These are phyloP conservation scores for Rhodotorula sp. DNA, from an alignment of 1,284 basidiomycete species.

Conservation along the genomic window DNA sequence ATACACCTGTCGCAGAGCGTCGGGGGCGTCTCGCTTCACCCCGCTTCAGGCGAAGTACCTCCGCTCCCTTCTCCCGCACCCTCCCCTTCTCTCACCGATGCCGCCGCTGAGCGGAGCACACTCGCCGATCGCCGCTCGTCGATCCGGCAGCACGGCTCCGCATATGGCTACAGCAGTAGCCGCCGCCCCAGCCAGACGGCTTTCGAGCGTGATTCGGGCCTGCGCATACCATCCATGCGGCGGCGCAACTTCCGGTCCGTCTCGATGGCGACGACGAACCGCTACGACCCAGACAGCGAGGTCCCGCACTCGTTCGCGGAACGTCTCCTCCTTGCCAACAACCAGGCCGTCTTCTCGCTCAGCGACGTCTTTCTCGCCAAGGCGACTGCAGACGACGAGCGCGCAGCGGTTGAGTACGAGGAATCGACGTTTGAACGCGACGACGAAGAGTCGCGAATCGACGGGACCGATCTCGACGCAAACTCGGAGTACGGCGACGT, in stretches of 20 bases:
- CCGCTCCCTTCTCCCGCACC: constrained; percentile 16
- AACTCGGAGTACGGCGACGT: constrained; percentile 33
- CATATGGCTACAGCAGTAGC: constrained; percentile 64
- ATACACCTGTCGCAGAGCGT: constrained; percentile 14
- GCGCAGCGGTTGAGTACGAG: constrained; percentile 54
- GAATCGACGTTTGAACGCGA: constrained; percentile 56
- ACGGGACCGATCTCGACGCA: constrained; percentile 45
- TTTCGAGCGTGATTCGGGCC: constrained; percentile 21
- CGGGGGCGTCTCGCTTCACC: constrained; percentile 8
- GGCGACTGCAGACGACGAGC: constrained; percentile 74
- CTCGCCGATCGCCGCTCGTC: constrained; percentile 59
- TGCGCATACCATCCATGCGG: constrained; percentile 36
- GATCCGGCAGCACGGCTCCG: constrained; percentile 65
- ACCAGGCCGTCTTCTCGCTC: constrained; percentile 82
- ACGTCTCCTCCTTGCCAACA: constrained; percentile 77
- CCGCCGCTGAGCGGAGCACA: constrained; percentile 10
- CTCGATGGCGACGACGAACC: constrained; percentile 32
- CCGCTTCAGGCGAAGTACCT: constrained; percentile 7
- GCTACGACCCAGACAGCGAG: constrained; percentile 42
- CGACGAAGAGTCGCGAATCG: constrained; percentile 50
- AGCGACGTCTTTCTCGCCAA: constrained; percentile 91
- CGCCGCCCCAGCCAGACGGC: constrained; percentile 7
- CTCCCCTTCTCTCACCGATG: constrained; percentile 18
- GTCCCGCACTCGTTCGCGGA: constrained; percentile 66
- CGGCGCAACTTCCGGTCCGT: constrained; percentile 14